Percentiles rank a stretch among this genome's conserved stretches.
These are phyloP conservation scores for Colletotrichum eremochloae DNA, from an alignment of 2,329 filamentous ascomycete genomes.

Conservation along the genomic window DNA sequence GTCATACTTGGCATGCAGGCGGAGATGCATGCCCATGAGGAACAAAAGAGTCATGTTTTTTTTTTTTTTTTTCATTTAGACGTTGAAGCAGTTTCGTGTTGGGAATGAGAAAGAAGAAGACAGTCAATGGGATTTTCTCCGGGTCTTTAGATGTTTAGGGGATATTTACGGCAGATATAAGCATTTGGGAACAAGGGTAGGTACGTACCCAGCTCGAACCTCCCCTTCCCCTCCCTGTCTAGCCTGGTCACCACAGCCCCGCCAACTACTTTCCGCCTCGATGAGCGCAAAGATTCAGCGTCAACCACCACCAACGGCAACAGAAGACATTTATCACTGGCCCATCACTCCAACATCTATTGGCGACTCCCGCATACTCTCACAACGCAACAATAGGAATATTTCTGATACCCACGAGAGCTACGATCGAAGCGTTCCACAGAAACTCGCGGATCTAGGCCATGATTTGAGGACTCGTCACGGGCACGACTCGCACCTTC, in stretches of 20 bases:
- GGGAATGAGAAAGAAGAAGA: neutral
- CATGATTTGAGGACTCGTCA: constrained; percentile 34
- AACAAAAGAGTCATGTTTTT: neutral
- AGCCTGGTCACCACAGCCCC: constrained; percentile 33
- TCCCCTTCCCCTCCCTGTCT: constrained; percentile 12
- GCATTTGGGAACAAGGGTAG: neutral
- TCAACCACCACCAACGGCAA: constrained; percentile 16
- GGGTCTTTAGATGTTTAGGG: neutral
- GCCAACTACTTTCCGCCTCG: constrained; percentile 37
- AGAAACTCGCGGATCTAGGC: constrained; percentile 1
- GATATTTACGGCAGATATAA: neutral
- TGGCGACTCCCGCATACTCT: neutral
- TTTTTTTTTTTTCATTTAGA: neutral
- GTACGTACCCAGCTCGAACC: constrained; percentile 14
- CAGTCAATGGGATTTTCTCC: neutral
- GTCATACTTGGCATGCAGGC: neutral
- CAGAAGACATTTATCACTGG: constrained; percentile 17
- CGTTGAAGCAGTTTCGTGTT: neutral
- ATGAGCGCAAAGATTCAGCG: constrained; percentile 29
- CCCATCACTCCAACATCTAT: constrained; percentile 11
- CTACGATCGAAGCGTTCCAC: neutral
- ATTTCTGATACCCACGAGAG: neutral
- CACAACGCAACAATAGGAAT: neutral
- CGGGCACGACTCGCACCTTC: constrained; percentile 34
- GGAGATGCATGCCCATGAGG: neutral